Evolutionary conservation across 768 basidiomycete genomes (phyloP), one percentile per base, ranked within the genome.

Genomic region (Cubamyces lactineus): DNA sequence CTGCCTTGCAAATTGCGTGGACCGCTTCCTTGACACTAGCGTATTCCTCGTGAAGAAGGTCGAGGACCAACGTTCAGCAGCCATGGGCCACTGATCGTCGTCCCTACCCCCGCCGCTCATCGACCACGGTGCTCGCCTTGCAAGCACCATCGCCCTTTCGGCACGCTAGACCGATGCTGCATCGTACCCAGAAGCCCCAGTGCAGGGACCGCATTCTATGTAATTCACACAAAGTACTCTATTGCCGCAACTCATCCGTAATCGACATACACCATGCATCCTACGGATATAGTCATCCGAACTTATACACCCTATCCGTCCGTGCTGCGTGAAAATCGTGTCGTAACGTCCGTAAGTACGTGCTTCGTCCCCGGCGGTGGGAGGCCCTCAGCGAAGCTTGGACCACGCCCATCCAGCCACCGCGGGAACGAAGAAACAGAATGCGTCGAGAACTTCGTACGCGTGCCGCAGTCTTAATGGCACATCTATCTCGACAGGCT

Each of bases 1-100:
- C 57, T 98, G 96, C 73, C 82, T 98, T 51, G 78, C 82, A 55
- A 95, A 96, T 76, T 97, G 96, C 71, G 94, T 96, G 52, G 92
- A 92, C 59, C 82, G 95, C 60, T 98, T 97, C 78, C 78, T 98
- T 68, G 96, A 98, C 77, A 85, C 87, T 40, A 90, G 86, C 70
- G 74, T 94, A 43, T 91, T 85, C 77, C 83, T 98, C 79, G 87
- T 97, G 59, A 84, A 85, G 65, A 82, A 84, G 68, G 77, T 88
- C 38, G 75, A 81, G 61, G 66, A 71, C 45, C 75, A 78, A 41
- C 74, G 79, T 60, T 80, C 87, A 34, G 82, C 86, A 63, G 58
- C 65, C 24, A 34, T 34, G 45, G 52, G 50, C 19, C 48, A 63
- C 23, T 63, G 58, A 68, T 54, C 53, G 54, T 55, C 56, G 16